These are phyloP conservation scores for Trichoderma guizhouense DNA, from an alignment of 2,329 filamentous ascomycete species.

Conservation along the genomic window DNA sequence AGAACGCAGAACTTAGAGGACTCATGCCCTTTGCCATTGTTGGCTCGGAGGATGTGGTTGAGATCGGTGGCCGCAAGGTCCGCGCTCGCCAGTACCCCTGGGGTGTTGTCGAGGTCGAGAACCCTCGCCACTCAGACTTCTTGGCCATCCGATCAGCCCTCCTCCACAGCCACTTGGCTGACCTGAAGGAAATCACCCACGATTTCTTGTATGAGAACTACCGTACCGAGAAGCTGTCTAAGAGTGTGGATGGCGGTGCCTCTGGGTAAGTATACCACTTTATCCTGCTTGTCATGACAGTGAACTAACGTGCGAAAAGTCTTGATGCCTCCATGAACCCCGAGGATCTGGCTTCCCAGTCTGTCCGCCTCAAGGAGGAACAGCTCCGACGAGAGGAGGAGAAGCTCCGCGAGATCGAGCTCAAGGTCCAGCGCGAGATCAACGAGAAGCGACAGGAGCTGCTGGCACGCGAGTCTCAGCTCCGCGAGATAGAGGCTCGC, in stretches of 20 bases:
- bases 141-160: conserved; percentile 94
- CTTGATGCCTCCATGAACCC: conserved; percentile 87
- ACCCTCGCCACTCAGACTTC: conserved; percentile 98
- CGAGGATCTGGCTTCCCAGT: conserved; percentile 94
- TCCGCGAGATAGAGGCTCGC: conserved; percentile 96
- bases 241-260: conserved; percentile 92
- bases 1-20: conserved; percentile 94
- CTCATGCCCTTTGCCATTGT: conserved; percentile 99
- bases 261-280: conserved; percentile 68
- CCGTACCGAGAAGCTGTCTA: conserved; percentile 99
- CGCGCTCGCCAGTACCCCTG: conserved; percentile 97
- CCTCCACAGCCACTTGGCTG: conserved; percentile 94
- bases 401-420: conserved; percentile 98
- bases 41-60: conserved; percentile 90
- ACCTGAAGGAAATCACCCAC: conserved; percentile 99
- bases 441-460: conserved; percentile 99
- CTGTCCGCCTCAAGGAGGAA: conserved; percentile 98
- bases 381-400: conserved; percentile 98
- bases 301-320: conserved; percentile 38
- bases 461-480: conserved; percentile 92
- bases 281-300: not conserved
- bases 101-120: conserved; percentile 98
- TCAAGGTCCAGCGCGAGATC: conserved; percentile 99
- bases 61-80: conserved; percentile 88
- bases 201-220: conserved; percentile 99